These are phyloP conservation scores for Chrysopogon serrulatus DNA, from an alignment of 176 grass and related monocot species.

Conservation along the genomic window DNA sequence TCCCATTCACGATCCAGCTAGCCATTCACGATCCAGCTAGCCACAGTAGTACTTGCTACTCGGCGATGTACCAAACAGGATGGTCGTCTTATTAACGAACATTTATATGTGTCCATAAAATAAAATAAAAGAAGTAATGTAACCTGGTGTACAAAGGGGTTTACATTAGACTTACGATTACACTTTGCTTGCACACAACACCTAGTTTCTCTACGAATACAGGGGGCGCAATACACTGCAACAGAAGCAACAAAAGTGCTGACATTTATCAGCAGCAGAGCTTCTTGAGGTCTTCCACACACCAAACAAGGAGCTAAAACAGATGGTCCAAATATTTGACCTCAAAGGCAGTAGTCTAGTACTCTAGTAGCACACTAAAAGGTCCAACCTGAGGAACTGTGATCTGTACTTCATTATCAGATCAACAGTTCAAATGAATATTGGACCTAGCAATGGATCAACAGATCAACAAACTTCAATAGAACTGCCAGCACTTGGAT, in stretches of 20 bases:
- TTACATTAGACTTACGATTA: neutral
- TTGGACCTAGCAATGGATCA: neutral
- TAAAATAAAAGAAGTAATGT: neutral
- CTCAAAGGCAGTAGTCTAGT: neutral
- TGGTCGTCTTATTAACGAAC: neutral
- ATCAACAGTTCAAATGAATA: neutral
- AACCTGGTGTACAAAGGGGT: neutral
- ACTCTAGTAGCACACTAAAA: neutral
- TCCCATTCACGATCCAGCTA: too few relatives aligned
- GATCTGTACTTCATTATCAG: neutral
- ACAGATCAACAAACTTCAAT: neutral
- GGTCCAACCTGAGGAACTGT: neutral
- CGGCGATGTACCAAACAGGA: neutral
- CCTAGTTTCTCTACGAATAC: neutral
- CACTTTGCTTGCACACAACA: neutral
- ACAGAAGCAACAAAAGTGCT: neutral
- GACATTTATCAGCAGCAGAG: neutral
- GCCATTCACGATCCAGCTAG: neutral
- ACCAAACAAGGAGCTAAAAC: neutral
- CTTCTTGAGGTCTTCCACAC: neutral
- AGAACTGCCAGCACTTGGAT: neutral
- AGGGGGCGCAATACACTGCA: neutral
- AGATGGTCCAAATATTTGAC: neutral
- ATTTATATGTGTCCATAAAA: neutral
- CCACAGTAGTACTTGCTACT: neutral